Percentiles rank a stretch among this genome's conserved stretches.
These are phyloP conservation scores for Geotrichum armillariae DNA, from an alignment of 1,139 yeast genomes.

Conservation along the genomic window DNA sequence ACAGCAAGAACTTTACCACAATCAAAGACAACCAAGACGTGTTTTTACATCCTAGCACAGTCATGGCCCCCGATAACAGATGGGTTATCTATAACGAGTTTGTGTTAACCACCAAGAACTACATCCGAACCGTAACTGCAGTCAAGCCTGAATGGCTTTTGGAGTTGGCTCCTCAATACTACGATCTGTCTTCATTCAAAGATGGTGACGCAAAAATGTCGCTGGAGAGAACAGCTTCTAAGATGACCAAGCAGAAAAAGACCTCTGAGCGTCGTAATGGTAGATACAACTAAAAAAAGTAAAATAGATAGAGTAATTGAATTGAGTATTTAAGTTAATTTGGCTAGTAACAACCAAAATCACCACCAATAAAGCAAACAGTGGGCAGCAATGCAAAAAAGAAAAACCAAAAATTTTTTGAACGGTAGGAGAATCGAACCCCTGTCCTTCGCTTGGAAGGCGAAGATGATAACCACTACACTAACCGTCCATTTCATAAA, in stretches of 20 bases:
- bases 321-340: too few species aligned
- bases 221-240: slow-evolving; percentile 59
- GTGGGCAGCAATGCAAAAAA: not conserved
- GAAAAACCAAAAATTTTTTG: not conserved
- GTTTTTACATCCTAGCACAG: slow-evolving; percentile 89
- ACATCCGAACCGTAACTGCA: slow-evolving; percentile 91
- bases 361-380: too few species aligned
- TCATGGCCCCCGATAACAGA: slow-evolving; percentile 78
- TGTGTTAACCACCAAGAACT: slow-evolving; percentile 89
- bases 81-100: slow-evolving; percentile 96
- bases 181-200: slow-evolving; percentile 68
- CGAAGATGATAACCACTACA: slow-evolving; percentile 15
- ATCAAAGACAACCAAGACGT: slow-evolving; percentile 97
- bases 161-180: slow-evolving; percentile 84
- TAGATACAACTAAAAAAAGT: slow-evolving; percentile 13
- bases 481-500: slow-evolving; percentile 20
- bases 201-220: slow-evolving; percentile 84
- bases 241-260: slow-evolving; percentile 24
- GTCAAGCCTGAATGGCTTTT: slow-evolving; percentile 91
- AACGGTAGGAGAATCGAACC: not conserved
- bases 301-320: too few species aligned
- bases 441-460: not conserved
- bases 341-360: too few species aligned
- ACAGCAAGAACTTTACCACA: slow-evolving; percentile 78
- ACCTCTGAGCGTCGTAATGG: not conserved